Percentiles rank a stretch among this genome's conserved stretches.
Conservation (phyloP, 2,329 filamentous ascomycete genomes). For the Alternaria hordeiaustralica region DNA sequence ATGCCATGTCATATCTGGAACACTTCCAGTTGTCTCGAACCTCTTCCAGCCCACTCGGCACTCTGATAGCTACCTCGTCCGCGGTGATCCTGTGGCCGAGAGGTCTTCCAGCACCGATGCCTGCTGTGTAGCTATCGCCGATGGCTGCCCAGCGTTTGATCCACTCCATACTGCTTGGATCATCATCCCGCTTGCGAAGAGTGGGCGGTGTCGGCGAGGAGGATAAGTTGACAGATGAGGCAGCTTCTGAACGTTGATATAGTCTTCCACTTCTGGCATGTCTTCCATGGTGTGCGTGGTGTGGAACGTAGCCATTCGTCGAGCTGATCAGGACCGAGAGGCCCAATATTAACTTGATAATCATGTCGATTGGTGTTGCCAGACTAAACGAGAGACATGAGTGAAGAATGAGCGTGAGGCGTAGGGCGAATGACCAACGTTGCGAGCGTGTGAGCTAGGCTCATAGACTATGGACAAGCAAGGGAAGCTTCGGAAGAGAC, state of each 20-base stretch:
- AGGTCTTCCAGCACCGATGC: constrained; percentile 2
- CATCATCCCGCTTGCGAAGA: neutral
- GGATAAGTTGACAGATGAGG: neutral
- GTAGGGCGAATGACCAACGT: neutral
- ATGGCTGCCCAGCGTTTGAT: constrained; percentile 9
- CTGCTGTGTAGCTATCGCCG: constrained; percentile 2
- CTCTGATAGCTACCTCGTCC: neutral
- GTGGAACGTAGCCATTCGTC: neutral
- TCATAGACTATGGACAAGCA: neutral
- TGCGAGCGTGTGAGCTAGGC: neutral
- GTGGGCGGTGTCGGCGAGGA: neutral
- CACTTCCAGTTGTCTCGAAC: constrained; percentile 6
- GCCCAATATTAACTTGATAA: neutral
- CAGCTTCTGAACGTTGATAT: neutral
- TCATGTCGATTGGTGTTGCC: neutral
- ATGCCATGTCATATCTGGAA: constrained; percentile 1
- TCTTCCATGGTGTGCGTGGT: neutral
- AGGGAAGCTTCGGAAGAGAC: neutral
- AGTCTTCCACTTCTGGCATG: neutral
- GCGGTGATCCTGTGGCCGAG: neutral
- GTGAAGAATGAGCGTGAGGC: neutral
- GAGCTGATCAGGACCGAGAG: neutral
- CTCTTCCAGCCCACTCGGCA: neutral
- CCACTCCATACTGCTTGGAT: constrained; percentile 1
- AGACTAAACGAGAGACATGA: neutral